Conservation (phyloP, 805 yeast species). For the Cyberlindnera galapagoensis region DNA sequence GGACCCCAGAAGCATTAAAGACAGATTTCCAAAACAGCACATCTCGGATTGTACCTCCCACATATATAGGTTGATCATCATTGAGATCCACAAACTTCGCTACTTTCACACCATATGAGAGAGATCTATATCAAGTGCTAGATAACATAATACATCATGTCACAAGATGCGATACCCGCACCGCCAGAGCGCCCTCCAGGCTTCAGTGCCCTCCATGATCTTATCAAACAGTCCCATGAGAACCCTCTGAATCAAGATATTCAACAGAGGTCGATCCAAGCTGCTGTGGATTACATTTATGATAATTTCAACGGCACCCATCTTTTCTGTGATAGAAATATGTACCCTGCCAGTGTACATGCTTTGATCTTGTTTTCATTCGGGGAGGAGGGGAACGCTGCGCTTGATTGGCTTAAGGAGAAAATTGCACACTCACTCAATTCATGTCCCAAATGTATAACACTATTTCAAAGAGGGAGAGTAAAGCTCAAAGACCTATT, state of each 20-base stretch:
- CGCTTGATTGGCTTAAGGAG: slow-evolving; percentile 37
- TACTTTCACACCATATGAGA: no score
- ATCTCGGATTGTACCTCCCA: no score
- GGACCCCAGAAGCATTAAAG: no score
- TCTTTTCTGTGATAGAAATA: slow-evolving; percentile 48
- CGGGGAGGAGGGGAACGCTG: slow-evolving; percentile 33
- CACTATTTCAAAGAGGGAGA: slow-evolving; percentile 47
- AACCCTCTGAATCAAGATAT: slow-evolving; percentile 26
- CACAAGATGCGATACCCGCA: no score
- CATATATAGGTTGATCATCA: no score
- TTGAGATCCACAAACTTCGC: no score
- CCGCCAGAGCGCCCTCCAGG: no score
- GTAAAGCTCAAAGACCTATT: slow-evolving; percentile 46
- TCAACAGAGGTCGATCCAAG: slow-evolving; percentile 34
- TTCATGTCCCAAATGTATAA: slow-evolving; percentile 48
- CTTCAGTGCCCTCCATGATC: no score
- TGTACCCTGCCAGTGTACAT: slow-evolving; percentile 45
- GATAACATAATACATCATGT: no score
- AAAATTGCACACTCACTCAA: slow-evolving; percentile 34
- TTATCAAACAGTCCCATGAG: slow-evolving; percentile 25
- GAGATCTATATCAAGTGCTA: no score
- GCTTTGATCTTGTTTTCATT: slow-evolving; percentile 57
- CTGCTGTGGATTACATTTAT: slow-evolving; percentile 31
- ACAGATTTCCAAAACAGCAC: no score
- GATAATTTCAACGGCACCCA: slow-evolving; percentile 31